Evolutionary conservation across 2,329 filamentous ascomycete species (phyloP), one percentile per base, ranked within the genome.

Genomic region (Aspergillus flavus): DNA sequence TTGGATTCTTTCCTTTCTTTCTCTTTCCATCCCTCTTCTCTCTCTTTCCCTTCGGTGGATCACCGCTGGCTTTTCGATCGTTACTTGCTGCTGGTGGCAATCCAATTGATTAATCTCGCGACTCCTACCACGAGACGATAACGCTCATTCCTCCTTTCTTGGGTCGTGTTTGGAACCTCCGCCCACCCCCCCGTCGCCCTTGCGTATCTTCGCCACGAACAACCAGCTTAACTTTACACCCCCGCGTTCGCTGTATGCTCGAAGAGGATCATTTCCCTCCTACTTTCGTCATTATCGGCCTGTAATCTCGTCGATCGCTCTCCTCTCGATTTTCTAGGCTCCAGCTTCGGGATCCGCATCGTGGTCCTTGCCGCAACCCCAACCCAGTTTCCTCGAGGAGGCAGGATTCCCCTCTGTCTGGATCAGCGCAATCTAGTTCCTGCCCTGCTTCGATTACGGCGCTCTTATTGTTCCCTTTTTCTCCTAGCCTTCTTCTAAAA

Each of bases 31-130:
- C 45, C 28, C 56, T 43, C 30, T 41, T 48, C 41, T 45, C 45
- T 12, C 46, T 32, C 21, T 56, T 61, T 60, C 45, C 34, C 57
- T 52, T 54, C 23, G 56, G 54, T 61, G 54, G 58, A 64, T 56
- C 55, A 65, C 57, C 52, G 41, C 61, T 65, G 61, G 61, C 26
- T 52, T 63, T 60, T 48, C 59, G 53, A 53, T 68, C 61, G 61
- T 67, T 68, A 65, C 71, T 72, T 74, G 69, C 71, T 72, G 66
- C 70, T 67, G 73, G 73, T 75, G 71, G 71, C 72, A 73, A 73
- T 69, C 66, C 30, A 50, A 30, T 61, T 48, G 54, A 58, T 54
- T 28, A 12, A 32, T 21, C 58, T 54, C 16, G 39, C 39, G 23
- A 50, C 23, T 52, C 26, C 28, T 12, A 19, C 19, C 57, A 30